Percentiles rank a stretch among this genome's conserved stretches.
phyloP scores from a whole-genome alignment of 257 asterid genomes.

The Solanum chmielewskii region DNA sequence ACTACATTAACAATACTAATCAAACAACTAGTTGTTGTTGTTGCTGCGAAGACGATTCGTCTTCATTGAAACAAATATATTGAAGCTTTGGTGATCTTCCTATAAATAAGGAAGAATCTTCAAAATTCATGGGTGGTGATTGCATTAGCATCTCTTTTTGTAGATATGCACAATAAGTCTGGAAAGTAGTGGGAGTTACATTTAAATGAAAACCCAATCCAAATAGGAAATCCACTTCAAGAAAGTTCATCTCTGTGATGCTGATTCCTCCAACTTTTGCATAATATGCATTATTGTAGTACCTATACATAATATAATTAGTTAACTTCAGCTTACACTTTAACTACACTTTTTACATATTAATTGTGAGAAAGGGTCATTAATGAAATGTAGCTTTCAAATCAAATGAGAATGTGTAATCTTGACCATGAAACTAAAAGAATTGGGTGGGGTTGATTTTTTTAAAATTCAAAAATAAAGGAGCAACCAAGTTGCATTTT shows the following conservation, averaged over 20 bases:
- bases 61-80: constrained; percentile 47
- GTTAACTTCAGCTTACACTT: neutral
- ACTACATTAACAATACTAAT: constrained; percentile 7
- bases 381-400: constrained; percentile 33
- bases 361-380: neutral
- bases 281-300: constrained; percentile 86
- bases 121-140: constrained; percentile 30
- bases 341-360: neutral
- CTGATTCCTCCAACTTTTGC: constrained; percentile 98
- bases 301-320: constrained; percentile 26
- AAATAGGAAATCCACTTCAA: constrained; percentile 83
- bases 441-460: neutral
- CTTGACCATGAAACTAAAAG: constrained; percentile 8
- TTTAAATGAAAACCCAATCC: constrained; percentile 84
- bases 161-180: constrained; percentile 55
- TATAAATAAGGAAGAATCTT: constrained; percentile 25
- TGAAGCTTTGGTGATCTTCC: constrained; percentile 45
- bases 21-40: constrained; percentile 61
- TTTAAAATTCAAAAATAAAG: neutral
- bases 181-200: constrained; percentile 73
- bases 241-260: constrained; percentile 88
- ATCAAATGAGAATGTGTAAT: constrained; percentile 31
- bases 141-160: constrained; percentile 64
- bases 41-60: constrained; percentile 60
- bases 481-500: neutral